Evolutionary conservation across 176 grass and related monocot species (phyloP), one percentile per base, ranked within the genome.

Genomic region (Typha latifolia): DNA sequence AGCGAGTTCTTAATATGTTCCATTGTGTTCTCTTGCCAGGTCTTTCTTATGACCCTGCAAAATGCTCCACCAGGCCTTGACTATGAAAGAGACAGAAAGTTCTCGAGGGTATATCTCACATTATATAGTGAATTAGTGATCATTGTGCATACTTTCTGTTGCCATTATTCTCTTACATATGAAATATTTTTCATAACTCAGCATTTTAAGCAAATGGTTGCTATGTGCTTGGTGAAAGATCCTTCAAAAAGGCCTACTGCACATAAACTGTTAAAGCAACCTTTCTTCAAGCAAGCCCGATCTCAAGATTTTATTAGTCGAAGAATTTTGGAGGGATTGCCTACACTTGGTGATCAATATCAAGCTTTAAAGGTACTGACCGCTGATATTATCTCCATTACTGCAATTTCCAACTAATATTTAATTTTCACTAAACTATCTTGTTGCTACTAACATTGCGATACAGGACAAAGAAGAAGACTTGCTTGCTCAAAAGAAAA

Each of bases 401-500:
- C 20, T 19, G 11, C 1, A 59, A 11, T 21, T 59, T 10, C 18
- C 53, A 18, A 59, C 20, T 59, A 10, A 11, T 26, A 82, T 49
- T 49, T 68, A 22, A 64, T 78, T 21, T 65, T 72, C 9, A 69
- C 37, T 18, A 69, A 26, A 43, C 37, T 63, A 71, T 73, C 68
- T 84, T 18, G 5, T 15, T 63, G 37, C 37, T 21, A 24, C 3
- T 18, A 32, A 47, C 67, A 11, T 51, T 48, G 52, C 34, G 67
- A 73, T 48, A 66, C 80, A 99, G 89, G 86, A 93, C 50, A 99
- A 99, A 61, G 94, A 99, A 78, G 70, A 90, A 83, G 64, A 66
- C 80, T 79, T 99, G 72, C 77, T 99, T 62, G 89, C 94, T 73
- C 89, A 99, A 80, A 90, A 93, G 85, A 99, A 99, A 84, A 99